These are phyloP conservation scores for Mycena albidolilacea DNA, from an alignment of 768 basidiomycete genomes.

Conservation along the genomic window DNA sequence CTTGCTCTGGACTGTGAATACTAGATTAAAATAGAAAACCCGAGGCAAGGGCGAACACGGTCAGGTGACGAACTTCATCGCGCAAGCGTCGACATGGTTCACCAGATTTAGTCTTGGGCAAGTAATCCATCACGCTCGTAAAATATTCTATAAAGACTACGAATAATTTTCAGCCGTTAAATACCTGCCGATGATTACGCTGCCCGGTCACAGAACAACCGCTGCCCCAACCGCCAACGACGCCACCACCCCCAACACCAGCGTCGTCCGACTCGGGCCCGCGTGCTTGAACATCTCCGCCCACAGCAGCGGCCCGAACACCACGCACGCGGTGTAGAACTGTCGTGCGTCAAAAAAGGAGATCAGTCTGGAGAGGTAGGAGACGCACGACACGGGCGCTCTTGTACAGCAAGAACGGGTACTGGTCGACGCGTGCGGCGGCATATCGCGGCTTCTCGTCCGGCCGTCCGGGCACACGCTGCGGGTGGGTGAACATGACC, in stretches of 20 bases:
- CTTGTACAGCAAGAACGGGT: conserved; percentile 76
- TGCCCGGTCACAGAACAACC: conserved; percentile 12
- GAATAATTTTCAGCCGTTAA: not conserved
- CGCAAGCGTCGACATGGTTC: too few relatives aligned
- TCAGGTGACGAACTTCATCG: not conserved
- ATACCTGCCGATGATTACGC: not conserved
- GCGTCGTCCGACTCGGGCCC: conserved; percentile 24
- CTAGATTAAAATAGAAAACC: too few relatives aligned
- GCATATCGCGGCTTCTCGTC: conserved; percentile 56
- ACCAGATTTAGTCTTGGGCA: too few relatives aligned
- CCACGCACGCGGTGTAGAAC: conserved; percentile 94
- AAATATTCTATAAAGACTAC: conserved; percentile 10
- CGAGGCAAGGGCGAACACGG: not conserved
- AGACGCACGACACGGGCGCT: conserved; percentile 80
- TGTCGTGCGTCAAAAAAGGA: conserved; percentile 45
- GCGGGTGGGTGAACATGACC: conserved; percentile 81
- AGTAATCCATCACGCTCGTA: too few relatives aligned
- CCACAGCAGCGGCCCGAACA: conserved; percentile 92
- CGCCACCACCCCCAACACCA: conserved; percentile 15
- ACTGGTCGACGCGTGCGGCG: conserved; percentile 69
- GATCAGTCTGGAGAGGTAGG: not conserved
- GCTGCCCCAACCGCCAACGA: not conserved
- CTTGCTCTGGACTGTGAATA: too few relatives aligned
- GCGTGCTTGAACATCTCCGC: conserved; percentile 68
- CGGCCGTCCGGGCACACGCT: conserved; percentile 41